A percentile compares a stretch with the other conserved stretches of the same genome.
phyloP scores from a whole-genome alignment of 306 rosid genomes.

The Astragalus membranaceus region DNA sequence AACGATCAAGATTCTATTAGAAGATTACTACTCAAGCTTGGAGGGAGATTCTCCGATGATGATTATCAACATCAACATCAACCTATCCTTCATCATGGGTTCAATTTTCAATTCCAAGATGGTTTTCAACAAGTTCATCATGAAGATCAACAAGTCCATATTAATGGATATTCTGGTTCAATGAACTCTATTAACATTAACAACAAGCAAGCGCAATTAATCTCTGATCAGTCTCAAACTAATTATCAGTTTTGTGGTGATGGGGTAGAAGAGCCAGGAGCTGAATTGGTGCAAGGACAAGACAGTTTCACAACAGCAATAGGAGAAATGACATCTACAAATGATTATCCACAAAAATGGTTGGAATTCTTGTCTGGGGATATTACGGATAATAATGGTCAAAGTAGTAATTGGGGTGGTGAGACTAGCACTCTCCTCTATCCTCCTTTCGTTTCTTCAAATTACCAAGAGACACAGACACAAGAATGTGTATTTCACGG shows the following conservation, averaged over 20 bases:
- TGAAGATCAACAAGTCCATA: conserved; percentile 17
- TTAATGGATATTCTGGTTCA: conserved; percentile 15
- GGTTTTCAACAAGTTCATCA: not conserved
- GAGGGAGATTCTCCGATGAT: conserved; percentile 47
- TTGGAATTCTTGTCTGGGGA: conserved; percentile 41
- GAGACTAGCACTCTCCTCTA: conserved; percentile 29
- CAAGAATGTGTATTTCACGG: conserved; percentile 29
- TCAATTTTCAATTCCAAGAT: conserved; percentile 21
- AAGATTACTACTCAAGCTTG: conserved; percentile 54
- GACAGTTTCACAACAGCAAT: conserved; percentile 10
- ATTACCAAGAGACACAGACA: conserved; percentile 1
- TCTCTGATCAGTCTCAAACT: not conserved
- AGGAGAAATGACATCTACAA: conserved; percentile 30
- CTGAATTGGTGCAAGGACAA: conserved; percentile 32
- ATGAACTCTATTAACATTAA: not conserved
- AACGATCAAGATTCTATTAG: conserved; percentile 52
- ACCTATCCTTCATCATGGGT: conserved; percentile 21
- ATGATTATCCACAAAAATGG: conserved; percentile 27
- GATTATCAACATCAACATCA: not conserved
- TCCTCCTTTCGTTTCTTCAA: conserved; percentile 29
- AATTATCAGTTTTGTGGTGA: not conserved
- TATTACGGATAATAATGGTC: conserved; percentile 1
- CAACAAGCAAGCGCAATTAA: conserved; percentile 18
- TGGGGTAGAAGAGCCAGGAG: not conserved
- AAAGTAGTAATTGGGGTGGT: conserved; percentile 36